Evolutionary conservation across 768 basidiomycete genomes (phyloP), one percentile per base, ranked within the genome.

Genomic region (Trametes cingulata): DNA sequence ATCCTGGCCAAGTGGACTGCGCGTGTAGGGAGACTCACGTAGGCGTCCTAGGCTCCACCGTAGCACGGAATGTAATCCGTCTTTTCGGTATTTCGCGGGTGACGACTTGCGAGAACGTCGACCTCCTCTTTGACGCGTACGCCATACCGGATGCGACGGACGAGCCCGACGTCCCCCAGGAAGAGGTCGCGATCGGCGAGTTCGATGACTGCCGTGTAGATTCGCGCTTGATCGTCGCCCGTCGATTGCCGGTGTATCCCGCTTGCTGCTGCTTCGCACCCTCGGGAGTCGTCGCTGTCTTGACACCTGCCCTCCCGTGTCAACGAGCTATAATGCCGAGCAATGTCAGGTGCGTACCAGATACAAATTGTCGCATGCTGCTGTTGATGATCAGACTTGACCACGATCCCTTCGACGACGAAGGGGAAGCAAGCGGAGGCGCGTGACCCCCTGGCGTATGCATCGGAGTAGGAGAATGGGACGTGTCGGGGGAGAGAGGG

Each of bases 391-490:
- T 89, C 12, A 93, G 68, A 66, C 85, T 91, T 0, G 90, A 88
- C 91, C 91, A 93, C 0, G 91, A 91, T 9, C 85, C 89, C 43
- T 85, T 80, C 2, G 70, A 70, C 19, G 91, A 91, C 3, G 88
- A 85, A 46, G 74, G 81, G 0, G 86, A 85, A 0, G 84, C 76
- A 14, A 45, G 80, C 74, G 40, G 82, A 66, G 79, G 69, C 4
- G 75, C 71, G 75, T 70, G 10, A 71, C 75, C 19, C 73, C 56
- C 56, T 9, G 61, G 61, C 6, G 61, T 62, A 17, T 56, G 54
- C 43, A 46, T 71, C 12, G 78, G 66, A 0, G 78, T 79, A 5
- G 79, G 74, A 1, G 84, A 80, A 0, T 74, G 67, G 0, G 75
- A 74, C 2, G 80, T 72, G 17, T 80, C 73, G 19, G 85, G 81